phyloP scores from a whole-genome alignment of 2,329 filamentous ascomycete species.

The Apiospora marii region DNA sequence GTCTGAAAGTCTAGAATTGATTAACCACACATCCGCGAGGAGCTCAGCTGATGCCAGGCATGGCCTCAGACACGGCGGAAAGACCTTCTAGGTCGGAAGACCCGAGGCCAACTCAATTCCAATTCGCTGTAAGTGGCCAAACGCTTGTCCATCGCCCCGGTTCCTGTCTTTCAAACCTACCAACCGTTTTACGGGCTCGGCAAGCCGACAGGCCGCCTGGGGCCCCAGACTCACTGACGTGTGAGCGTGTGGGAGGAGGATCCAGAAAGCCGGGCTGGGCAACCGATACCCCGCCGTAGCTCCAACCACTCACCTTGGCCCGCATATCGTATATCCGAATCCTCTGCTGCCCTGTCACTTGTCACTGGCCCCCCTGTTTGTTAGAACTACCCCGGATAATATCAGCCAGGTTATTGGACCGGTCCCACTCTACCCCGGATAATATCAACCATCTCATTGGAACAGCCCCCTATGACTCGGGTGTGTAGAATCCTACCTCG shows the following conservation, averaged over 20 bases:
- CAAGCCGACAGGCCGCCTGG: conserved; percentile 3
- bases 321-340: conserved; percentile 2
- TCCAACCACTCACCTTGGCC: conserved; percentile 19
- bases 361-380: not conserved
- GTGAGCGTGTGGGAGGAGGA: too few species aligned
- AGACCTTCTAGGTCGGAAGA: not conserved
- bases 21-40: not conserved
- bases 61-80: not conserved
- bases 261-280: conserved; percentile 14
- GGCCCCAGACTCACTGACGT: not conserved
- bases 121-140: not conserved
- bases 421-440: conserved; percentile 21
- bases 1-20: not conserved
- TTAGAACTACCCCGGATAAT: conserved; percentile 19
- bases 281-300: conserved; percentile 22
- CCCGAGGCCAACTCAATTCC: not conserved
- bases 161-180: not conserved
- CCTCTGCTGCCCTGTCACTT: not conserved
- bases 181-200: conserved; percentile 17
- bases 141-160: not conserved
- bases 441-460: conserved; percentile 21
- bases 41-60: not conserved
- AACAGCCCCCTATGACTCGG: conserved; percentile 3
- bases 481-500: conserved; percentile 2
- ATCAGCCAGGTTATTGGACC: not conserved